A percentile compares a stretch with the other conserved stretches of the same genome.
phyloP scores from a whole-genome alignment of 2,329 filamentous ascomycete genomes.

The Capronia epimyces region DNA sequence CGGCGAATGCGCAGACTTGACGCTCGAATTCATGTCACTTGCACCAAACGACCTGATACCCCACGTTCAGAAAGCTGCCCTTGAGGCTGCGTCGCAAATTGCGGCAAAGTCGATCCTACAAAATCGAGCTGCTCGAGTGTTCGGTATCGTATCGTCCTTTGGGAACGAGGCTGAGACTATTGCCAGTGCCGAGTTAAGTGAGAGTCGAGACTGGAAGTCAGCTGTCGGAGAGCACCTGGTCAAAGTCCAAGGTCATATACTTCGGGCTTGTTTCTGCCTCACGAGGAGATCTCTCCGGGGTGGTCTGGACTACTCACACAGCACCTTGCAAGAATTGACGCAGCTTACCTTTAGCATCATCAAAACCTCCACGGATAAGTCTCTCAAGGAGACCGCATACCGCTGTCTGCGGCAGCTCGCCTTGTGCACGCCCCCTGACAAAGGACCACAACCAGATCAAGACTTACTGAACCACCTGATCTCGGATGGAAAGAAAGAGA shows the following conservation, averaged over 20 bases:
- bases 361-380: constrained; percentile 49
- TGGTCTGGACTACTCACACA: constrained; percentile 59
- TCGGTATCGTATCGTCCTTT: constrained; percentile 73
- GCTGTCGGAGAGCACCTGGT: constrained; percentile 58
- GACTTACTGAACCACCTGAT: constrained; percentile 59
- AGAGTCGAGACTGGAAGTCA: constrained; percentile 46
- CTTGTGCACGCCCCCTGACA: constrained; percentile 46
- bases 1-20: constrained; percentile 44
- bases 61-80: constrained; percentile 1
- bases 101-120: constrained; percentile 66
- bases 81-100: constrained; percentile 12
- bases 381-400: constrained; percentile 54
- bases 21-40: constrained; percentile 53
- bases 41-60: constrained; percentile 43
- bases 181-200: constrained; percentile 9
- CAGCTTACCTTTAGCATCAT: constrained; percentile 48
- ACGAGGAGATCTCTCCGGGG: constrained; percentile 51
- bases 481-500: constrained; percentile 68
- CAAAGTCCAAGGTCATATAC: constrained; percentile 55
- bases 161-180: constrained; percentile 26
- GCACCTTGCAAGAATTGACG: constrained; percentile 60
- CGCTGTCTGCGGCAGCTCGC: constrained; percentile 57
- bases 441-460: constrained; percentile 32
- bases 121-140: constrained; percentile 60
- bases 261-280: constrained; percentile 54